Conservation (phyloP, 139 green algal species). For the Microglena sp. region DNA sequence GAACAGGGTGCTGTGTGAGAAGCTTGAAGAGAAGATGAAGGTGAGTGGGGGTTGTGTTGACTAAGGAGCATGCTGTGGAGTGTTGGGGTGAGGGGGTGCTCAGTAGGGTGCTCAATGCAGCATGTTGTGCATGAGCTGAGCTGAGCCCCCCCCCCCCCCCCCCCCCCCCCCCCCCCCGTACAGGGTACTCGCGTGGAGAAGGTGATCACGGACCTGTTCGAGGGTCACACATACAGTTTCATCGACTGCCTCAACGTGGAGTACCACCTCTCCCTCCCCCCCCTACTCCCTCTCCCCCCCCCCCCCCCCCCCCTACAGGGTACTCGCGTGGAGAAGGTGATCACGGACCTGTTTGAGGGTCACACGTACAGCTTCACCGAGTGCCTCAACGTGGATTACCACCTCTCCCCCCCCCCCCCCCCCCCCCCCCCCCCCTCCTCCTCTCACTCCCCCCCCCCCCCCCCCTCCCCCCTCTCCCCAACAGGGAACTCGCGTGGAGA, state of each 20-base stretch:
- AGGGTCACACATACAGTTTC: conserved; percentile 81
- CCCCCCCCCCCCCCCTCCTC: too few species aligned
- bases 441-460: too few species aligned
- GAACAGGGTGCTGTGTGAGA: conserved; percentile 79
- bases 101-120: too few species aligned
- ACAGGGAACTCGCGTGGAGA: conserved; percentile 83
- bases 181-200: conserved; percentile 83
- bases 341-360: conserved; percentile 90
- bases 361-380: conserved; percentile 80
- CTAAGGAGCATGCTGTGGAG: too few species aligned
- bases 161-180: background rate
- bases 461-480: too few species aligned
- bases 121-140: too few species aligned
- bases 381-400: conserved; percentile 90
- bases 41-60: conserved; percentile 16
- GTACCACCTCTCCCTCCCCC: too few species aligned
- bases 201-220: conserved; percentile 85
- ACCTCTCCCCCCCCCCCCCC: too few species aligned
- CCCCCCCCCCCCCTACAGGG: conserved; percentile 47
- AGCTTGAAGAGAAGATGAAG: conserved; percentile 99
- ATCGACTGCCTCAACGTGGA: conserved; percentile 90
- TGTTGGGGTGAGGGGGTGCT: too few species aligned
- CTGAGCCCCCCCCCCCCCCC: background rate
- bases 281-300: too few species aligned
- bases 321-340: conserved; percentile 81